Base-by-base conservation (phyloP, 164 flowering plant genomes). In the Magnolia sinica region DNA sequence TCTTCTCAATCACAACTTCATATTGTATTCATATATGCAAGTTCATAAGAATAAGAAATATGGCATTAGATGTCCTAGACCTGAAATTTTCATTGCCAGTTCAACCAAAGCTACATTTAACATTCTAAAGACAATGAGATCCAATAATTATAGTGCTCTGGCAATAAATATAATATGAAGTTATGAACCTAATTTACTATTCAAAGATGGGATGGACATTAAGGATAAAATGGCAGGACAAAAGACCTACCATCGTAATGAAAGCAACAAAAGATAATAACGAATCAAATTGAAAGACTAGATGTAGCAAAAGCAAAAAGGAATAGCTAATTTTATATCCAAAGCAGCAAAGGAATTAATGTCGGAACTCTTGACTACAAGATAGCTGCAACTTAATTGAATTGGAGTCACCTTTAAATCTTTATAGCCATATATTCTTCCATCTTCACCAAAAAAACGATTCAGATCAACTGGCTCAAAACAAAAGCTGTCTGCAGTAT, bases 391-490 rank as follows among this genome's bases (percentile, higher is more conserved):
- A 68, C 19, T 16, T 19, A 23, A 72, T 31, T 51, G 63, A 55
- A 51, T 3, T 11, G 3, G 63, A 70, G 23, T 75, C 82, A 95
- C 99, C 98, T 92, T 89, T 82, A 95, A 83, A 29, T 85, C 92
- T 76, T 88, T 83, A 81, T 92, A 92, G 59, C 98, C 99, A 87
- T 87, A 93, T 52, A 95, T 91, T 77, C 87, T 90, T 58, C 98
- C 99, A 82, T 92, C 97, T 16, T 90, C 90, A 50, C 85, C 99
- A 69, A 93, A 92, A 77, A 95, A 93, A 51, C 77, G 83, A 75
- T 86, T 88, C 85, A 93, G 79, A 83, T 95, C 97, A 80, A 93
- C 79, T 27, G 96, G 91, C 64, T 85, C 86, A 51, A 95, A 68
- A 70, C 76, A 73, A 77, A 74, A 85, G 68, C 88, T 79, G 49